These are phyloP conservation scores for Tylopilus rubrobrunneus DNA, from an alignment of 768 basidiomycete species.

Conservation along the genomic window DNA sequence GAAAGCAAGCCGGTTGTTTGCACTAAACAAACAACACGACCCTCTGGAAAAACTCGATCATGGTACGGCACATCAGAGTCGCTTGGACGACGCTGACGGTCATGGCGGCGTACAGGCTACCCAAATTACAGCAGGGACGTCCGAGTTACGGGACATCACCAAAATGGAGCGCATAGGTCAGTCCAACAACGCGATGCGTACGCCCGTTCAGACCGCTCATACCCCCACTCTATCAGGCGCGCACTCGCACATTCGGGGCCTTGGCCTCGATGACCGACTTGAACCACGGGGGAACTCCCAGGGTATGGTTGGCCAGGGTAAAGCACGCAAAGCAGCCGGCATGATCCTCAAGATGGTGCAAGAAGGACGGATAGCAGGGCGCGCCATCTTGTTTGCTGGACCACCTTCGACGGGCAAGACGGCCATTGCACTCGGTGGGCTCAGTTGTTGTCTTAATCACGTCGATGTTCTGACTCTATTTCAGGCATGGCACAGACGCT, in stretches of 20 bases:
- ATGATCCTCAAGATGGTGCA: conserved; percentile 99
- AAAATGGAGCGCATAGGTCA: conserved; percentile 91
- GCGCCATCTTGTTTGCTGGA: conserved; percentile 95
- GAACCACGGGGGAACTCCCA: conserved; percentile 87
- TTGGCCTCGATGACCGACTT: conserved; percentile 88
- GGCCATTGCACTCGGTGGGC: conserved; percentile 90
- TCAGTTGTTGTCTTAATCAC: neutral
- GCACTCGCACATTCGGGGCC: conserved; percentile 92
- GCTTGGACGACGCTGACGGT: conserved; percentile 1
- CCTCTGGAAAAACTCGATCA: conserved; percentile 11
- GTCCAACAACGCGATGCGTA: conserved; percentile 1
- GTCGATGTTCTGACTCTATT: neutral
- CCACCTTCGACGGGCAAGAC: conserved; percentile 98
- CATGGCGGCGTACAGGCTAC: conserved; percentile 44
- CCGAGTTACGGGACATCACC: conserved; percentile 80
- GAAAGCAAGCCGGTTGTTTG: conserved; percentile 22
- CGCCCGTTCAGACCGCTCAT: neutral
- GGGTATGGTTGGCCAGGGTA: conserved; percentile 96
- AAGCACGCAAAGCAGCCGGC: conserved; percentile 95
- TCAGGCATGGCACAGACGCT: conserved; percentile 94
- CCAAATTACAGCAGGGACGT: conserved; percentile 73
- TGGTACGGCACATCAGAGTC: conserved; percentile 21
- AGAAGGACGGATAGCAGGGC: conserved; percentile 91
- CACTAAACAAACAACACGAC: conserved; percentile 32
- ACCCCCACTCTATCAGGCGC: conserved; percentile 51